phyloP scores from a whole-genome alignment of 2,329 filamentous ascomycete genomes.

The Amesomyces nigricolor region DNA sequence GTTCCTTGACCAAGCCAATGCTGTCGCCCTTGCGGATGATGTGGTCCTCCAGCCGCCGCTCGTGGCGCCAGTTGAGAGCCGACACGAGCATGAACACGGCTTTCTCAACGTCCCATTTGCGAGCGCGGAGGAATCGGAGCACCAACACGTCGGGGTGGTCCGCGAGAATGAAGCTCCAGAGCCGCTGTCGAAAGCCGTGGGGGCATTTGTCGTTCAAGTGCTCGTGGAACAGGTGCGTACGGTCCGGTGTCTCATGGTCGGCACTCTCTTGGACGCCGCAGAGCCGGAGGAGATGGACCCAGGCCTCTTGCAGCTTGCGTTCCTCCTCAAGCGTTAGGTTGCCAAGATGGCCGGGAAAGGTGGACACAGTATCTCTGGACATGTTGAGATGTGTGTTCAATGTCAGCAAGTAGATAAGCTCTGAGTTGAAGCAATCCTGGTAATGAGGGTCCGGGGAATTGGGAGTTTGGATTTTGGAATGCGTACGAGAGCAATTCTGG shows the following conservation, averaged over 20 bases:
- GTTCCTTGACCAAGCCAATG: background rate
- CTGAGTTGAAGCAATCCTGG: too few species aligned
- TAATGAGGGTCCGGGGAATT: too few species aligned
- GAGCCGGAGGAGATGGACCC: conserved; percentile 15
- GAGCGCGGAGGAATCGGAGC: conserved; percentile 14
- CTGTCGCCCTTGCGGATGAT: conserved; percentile 8
- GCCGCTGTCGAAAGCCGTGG: conserved; percentile 2
- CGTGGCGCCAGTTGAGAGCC: conserved; percentile 12
- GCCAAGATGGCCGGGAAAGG: conserved; percentile 6
- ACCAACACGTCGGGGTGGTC: conserved; percentile 15
- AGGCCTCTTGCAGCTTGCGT: conserved; percentile 10
- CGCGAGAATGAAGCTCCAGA: conserved; percentile 10
- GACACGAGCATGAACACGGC: conserved; percentile 10
- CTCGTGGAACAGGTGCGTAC: background rate
- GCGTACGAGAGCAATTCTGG: background rate
- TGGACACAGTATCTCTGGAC: background rate
- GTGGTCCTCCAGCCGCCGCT: conserved; percentile 11
- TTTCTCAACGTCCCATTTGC: conserved; percentile 14
- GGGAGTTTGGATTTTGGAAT: too few species aligned
- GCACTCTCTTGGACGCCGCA: conserved; percentile 4
- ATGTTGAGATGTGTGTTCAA: background rate
- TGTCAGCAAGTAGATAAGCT: too few species aligned
- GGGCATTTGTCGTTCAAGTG: conserved; percentile 1
- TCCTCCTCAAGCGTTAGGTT: conserved; percentile 5
- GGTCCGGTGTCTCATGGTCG: conserved; percentile 1